Evolutionary conservation across 1,284 basidiomycete species (phyloP), one percentile per base, ranked within the genome.

Genomic region (Malassezia sp.): DNA sequence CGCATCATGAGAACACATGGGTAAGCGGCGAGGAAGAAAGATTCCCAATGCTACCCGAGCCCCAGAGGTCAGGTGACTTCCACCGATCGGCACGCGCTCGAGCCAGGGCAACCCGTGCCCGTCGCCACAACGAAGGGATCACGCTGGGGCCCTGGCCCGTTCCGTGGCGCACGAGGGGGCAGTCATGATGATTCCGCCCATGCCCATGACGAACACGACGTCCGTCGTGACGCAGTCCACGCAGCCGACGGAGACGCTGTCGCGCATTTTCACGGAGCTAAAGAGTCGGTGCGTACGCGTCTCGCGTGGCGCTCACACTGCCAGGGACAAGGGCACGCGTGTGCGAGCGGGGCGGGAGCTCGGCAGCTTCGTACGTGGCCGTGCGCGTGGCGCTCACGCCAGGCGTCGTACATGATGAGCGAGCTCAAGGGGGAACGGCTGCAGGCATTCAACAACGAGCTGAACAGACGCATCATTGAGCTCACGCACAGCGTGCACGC

Each of bases 381-480:
- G 21, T 15, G n/a, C n/a, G n/a, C n/a, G n/a, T n/a, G n/a, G 23
- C 14, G 26, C 29, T 35, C 4, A 21, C 8, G n/a, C 10, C 38
- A 54, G 45, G 60, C 57, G 27, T 52, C 54, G 12, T 58, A 58
- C 17, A 57, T 59, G 45, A 43, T 53, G 23, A 55, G 61, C 12
- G 65, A 67, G 41, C 60, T 67, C 49, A 59, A 62, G 31, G 62
- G 63, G 20, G 66, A 69, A 45, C 42, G 50, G 31, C 53, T 63
- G 30, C 56, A 57, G 17, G 48, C 57, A 1, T 67, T 67, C 55
- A 62, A 58, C 50, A 73, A 71, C 49, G 74, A 75, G 46, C 67
- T 89, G 53, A 85, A 81, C 66, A 77, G 80, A 54, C 74, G 79
- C 30, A 75, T 89, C 46, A 86, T 85, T 58, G 83, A 85, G 57